phyloP scores from a whole-genome alignment of 345 rosid genomes.

The Linum usitatissimum region DNA sequence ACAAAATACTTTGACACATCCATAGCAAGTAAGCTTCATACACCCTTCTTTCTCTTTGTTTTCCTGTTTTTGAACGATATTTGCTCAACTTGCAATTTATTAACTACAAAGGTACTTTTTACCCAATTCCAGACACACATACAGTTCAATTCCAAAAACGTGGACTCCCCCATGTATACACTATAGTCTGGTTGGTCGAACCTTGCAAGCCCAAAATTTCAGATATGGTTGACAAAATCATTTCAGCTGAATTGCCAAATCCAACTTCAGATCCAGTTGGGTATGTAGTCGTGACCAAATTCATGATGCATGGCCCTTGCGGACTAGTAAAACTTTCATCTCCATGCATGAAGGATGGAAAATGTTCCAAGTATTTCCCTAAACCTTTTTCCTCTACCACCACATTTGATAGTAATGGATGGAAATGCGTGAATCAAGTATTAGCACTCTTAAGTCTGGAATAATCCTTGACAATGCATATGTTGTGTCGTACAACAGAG shows the following conservation, averaged over 20 bases:
- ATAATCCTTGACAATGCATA: too few species aligned
- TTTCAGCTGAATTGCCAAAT: background rate
- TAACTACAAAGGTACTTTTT: background rate
- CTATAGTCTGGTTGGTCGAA: background rate
- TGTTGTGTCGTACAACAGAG: background rate
- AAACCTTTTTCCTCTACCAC: background rate
- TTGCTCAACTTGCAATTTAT: background rate
- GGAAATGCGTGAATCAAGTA: background rate
- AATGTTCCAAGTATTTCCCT: background rate
- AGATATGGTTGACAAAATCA: background rate
- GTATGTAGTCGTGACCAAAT: background rate
- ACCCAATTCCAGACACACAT: background rate
- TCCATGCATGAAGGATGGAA: background rate
- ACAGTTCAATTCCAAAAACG: background rate
- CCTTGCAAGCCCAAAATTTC: background rate
- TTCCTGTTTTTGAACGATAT: background rate
- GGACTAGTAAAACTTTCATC: background rate
- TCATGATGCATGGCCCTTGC: constrained; percentile 10
- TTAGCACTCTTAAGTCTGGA: background rate
- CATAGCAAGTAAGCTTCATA: background rate
- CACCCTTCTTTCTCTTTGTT: background rate
- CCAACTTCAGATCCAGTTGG: background rate
- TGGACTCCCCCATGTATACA: background rate
- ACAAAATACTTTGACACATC: too few species aligned
- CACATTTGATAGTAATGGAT: background rate